These are phyloP conservation scores for Pseudocercospora ulei DNA, from an alignment of 2,329 filamentous ascomycete genomes.

Conservation along the genomic window DNA sequence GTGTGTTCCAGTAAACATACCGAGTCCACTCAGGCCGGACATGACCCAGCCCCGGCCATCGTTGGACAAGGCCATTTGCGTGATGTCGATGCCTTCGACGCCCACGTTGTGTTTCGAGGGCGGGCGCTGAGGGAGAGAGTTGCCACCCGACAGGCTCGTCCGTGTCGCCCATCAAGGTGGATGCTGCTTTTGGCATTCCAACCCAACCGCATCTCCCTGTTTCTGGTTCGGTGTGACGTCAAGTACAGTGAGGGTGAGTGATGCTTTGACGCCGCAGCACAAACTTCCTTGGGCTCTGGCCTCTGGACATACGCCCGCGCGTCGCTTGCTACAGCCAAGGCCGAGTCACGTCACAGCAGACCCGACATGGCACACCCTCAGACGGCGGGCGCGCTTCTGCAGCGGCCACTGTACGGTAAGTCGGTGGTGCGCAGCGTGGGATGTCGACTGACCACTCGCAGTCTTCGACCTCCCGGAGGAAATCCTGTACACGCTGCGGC, in stretches of 20 bases:
- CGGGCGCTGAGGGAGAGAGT: too few species aligned
- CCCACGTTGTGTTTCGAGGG: conserved; percentile 13
- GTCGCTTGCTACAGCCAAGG: too few species aligned
- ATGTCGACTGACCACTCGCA: conserved; percentile 33
- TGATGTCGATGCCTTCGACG: not conserved
- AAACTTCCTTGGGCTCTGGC: too few species aligned
- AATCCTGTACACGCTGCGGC: conserved; percentile 57
- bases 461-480: conserved; percentile 75
- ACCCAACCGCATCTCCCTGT: not conserved
- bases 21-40: conserved; percentile 69
- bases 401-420: conserved; percentile 45
- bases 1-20: conserved; percentile 36
- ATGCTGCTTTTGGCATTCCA: conserved; percentile 3
- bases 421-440: not conserved
- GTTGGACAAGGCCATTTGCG: conserved; percentile 52
- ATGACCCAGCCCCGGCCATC: conserved; percentile 92
- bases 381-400: conserved; percentile 34
- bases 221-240: conserved; percentile 1
- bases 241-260: too few species aligned
- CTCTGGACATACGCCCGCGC: not conserved
- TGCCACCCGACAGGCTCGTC: too few species aligned
- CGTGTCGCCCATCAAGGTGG: conserved; percentile 7
- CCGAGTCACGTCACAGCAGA: conserved; percentile 7
- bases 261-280: too few species aligned
- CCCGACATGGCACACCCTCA: conserved; percentile 24